Evolutionary conservation across 345 rosid genomes (phyloP), one percentile per base, ranked within the genome.

Genomic region (Turnera subulata): DNA sequence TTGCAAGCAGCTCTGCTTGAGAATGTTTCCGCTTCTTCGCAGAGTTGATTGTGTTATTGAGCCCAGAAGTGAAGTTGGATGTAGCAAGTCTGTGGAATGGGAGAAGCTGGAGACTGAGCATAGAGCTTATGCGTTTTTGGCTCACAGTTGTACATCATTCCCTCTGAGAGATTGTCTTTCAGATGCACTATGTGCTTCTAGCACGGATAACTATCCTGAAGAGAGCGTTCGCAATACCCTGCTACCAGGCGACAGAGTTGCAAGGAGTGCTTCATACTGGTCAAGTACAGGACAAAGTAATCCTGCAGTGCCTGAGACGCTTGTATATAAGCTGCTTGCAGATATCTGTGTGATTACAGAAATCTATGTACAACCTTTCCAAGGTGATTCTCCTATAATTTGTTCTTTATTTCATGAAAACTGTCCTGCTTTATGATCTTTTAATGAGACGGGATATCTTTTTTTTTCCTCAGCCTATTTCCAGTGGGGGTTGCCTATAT

Each of bases 201-300:
- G 95, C 76, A 93, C 99, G 50, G 97, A 93, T 75, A 82, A 89
- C 57, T 77, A 63, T 75, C 97, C 92, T 0, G 81, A 61, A n/a
- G 97, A 93, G 73, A 76, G 95, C 60, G 78, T 93, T 51, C 50
- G 56, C 33, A 82, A 93, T 65, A 93, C 99, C 66, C 73, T 84
- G 56, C 90, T 73, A 20, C 79, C 62, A 39, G 65, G 77, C 35
- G 87, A 78, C 48, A 70, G 68, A 59, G 62, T 78, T 71, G 83
- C 44, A 23, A n/a, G 58, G 18, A 57, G 71, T 19, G 75, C 95
- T 64, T 93, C 92, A 1, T 93, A 93, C 75, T 93, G 99, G 99
- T 93, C 99, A 0, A 93, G 99, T 73, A 66, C 72, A 63, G 97
- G 97, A 48, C 86, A 85, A 33, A 74, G 67, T 59, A 65, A 64